Evolutionary conservation across 192 early-diverging fungal genomes (phyloP).

Genomic region (Podila minutissima): DNA sequence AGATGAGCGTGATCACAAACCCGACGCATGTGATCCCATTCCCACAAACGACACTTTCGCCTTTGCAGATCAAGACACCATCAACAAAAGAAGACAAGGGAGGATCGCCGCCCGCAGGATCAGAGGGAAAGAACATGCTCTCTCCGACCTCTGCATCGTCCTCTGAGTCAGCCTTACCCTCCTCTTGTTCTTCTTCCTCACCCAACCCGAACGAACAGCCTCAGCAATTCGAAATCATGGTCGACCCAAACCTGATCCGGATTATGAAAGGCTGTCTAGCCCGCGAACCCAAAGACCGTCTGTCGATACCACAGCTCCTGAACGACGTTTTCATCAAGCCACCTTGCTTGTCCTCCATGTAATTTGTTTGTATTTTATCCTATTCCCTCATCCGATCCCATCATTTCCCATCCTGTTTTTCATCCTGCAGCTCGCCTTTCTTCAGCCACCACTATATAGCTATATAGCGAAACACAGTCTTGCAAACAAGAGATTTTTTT

Average conservation of each 20-base stretch:
- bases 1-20: conserved; percentile 79
- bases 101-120: neutral
- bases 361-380: too few species aligned
- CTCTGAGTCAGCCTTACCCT: neutral
- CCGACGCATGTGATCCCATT: conserved; percentile 74
- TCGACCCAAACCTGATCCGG: conserved; percentile 62
- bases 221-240: conserved; percentile 7
- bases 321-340: conserved; percentile 67
- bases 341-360: neutral
- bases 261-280: conserved; percentile 79
- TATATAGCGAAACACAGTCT: too few species aligned
- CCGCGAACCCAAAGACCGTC: conserved; percentile 69
- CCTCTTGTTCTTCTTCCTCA: neutral
- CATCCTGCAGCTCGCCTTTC: too few species aligned
- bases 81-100: neutral
- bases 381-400: too few species aligned
- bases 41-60: conserved; percentile 39
- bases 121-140: neutral
- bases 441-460: too few species aligned
- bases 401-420: too few species aligned
- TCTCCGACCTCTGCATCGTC: too few species aligned
- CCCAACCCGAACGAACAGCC: neutral
- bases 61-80: conserved; percentile 6
- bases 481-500: too few species aligned
- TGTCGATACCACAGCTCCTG: conserved; percentile 76